Evolutionary conservation across 1,284 basidiomycete species (phyloP).

Genomic region (Tylopilus sp.): DNA sequence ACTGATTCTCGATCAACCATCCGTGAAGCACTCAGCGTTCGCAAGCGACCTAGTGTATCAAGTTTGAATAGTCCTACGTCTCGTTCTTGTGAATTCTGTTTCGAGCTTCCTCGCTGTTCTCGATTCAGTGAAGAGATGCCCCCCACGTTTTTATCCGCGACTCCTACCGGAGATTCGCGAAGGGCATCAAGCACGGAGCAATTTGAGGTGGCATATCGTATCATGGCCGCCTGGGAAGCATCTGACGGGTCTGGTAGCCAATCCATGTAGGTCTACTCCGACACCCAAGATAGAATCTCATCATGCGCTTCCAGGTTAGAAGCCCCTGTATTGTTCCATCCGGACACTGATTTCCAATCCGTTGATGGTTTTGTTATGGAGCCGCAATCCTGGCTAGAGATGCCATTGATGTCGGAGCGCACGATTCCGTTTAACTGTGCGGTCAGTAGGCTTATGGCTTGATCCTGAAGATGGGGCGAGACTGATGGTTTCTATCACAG

Average conservation of each 20-base stretch:
- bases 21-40: conserved; percentile 46
- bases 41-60: conserved; percentile 40
- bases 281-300: not conserved
- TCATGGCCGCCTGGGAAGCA: conserved; percentile 58
- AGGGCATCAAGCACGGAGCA: conserved; percentile 40
- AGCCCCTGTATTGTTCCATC: conserved; percentile 56
- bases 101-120: conserved; percentile 50
- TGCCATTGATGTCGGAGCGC: conserved; percentile 58
- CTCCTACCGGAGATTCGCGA: conserved; percentile 24
- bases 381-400: conserved; percentile 59
- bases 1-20: conserved; percentile 46
- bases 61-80: conserved; percentile 34
- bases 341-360: conserved; percentile 57
- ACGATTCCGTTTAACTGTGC: conserved; percentile 60
- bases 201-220: conserved; percentile 48
- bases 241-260: conserved; percentile 40
- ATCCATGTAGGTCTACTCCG: conserved; percentile 41
- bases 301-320: conserved; percentile 45
- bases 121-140: conserved; percentile 56
- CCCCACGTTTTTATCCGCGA: conserved; percentile 45
- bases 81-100: conserved; percentile 52
- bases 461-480: not conserved
- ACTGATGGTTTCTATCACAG: conserved; percentile 33
- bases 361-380: conserved; percentile 43
- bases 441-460: conserved; percentile 34